Evolutionary conservation across 495 filamentous ascomycete genomes (phyloP).

Genomic region (Neurospora tetrasperma): DNA sequence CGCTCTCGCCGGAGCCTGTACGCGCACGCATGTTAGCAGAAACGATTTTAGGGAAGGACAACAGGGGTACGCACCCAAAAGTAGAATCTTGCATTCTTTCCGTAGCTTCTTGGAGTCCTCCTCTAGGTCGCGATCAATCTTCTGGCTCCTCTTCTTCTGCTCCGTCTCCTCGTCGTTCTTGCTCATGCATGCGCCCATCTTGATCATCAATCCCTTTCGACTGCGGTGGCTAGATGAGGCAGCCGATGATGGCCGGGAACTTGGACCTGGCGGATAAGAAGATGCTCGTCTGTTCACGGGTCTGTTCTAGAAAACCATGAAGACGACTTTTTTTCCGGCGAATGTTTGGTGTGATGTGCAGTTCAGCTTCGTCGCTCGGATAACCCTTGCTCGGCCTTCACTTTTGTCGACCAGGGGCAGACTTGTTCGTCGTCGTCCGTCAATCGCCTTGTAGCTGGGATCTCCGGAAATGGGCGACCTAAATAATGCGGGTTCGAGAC

Average conservation of each 20-base stretch:
- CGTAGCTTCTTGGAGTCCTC: conserved; percentile 85
- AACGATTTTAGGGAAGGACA: neutral
- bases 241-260: conserved; percentile 1
- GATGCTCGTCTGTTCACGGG: conserved; percentile 10
- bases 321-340: conserved; percentile 4
- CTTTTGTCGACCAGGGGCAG: neutral
- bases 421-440: neutral
- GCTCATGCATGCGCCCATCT: conserved; percentile 89
- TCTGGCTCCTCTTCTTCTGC: conserved; percentile 86
- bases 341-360: neutral
- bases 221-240: conserved; percentile 6
- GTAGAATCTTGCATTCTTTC: conserved; percentile 95
- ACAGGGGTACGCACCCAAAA: conserved; percentile 60
- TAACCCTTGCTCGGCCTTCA: neutral
- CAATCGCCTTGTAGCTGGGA: neutral
- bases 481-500: neutral
- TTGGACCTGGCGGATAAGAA: neutral
- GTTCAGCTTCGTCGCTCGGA: neutral
- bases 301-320: conserved; percentile 18
- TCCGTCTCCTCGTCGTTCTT: conserved; percentile 71
- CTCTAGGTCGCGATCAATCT: conserved; percentile 84
- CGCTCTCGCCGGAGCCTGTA: conserved; percentile 91
- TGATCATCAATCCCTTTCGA: conserved; percentile 25
- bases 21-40: neutral
- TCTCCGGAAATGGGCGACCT: neutral